A percentile compares a stretch with the other conserved stretches of the same genome.
These are phyloP conservation scores for Ascochyta fabae DNA, from an alignment of 2,329 filamentous ascomycete genomes.

Conservation along the genomic window DNA sequence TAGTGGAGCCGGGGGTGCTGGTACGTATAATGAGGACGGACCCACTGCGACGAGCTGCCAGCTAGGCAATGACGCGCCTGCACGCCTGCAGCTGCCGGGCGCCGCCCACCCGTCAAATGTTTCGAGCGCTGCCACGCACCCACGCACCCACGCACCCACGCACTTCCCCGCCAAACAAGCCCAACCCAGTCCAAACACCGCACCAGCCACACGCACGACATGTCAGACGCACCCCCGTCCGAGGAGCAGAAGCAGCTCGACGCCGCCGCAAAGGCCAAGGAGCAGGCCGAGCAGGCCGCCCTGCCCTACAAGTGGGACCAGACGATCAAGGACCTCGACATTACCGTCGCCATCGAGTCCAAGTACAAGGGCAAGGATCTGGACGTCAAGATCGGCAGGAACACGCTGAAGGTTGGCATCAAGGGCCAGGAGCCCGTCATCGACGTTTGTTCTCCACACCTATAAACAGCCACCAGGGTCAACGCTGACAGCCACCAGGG, in stretches of 20 bases:
- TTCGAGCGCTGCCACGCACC: constrained; percentile 6
- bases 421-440: constrained; percentile 90
- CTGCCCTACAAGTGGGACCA: constrained; percentile 98
- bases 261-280: constrained; percentile 69
- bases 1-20: constrained; percentile 16
- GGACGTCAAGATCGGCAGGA: constrained; percentile 81
- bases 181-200: constrained; percentile 1
- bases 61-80: constrained; percentile 24
- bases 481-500: constrained; percentile 63
- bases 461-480: background rate
- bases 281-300: constrained; percentile 84
- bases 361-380: constrained; percentile 87
- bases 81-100: constrained; percentile 15
- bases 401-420: constrained; percentile 76
- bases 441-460: constrained; percentile 61
- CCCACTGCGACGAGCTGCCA: constrained; percentile 22
- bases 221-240: constrained; percentile 56
- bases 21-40: constrained; percentile 10
- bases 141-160: constrained; percentile 1
- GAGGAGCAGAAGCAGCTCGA: constrained; percentile 63
- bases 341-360: constrained; percentile 77
- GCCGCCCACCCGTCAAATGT: constrained; percentile 10
- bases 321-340: constrained; percentile 85
- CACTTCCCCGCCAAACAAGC: constrained; percentile 17
- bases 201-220: constrained; percentile 23